Base-by-base conservation (phyloP, 139 green algal species). In the Chlamydomonas sphaeroides region DNA sequence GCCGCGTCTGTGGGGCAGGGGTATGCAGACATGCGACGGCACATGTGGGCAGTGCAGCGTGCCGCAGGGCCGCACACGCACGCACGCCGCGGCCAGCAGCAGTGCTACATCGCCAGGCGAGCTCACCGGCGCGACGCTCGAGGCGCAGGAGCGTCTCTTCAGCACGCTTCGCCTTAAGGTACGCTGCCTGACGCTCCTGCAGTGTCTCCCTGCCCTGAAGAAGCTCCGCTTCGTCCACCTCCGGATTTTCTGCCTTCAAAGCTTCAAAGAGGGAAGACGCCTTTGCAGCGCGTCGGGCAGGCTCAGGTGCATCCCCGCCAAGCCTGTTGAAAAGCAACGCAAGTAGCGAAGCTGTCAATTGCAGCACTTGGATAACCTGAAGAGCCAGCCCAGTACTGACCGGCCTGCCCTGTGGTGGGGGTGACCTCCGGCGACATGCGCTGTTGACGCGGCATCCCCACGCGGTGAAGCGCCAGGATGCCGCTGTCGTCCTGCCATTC, bases 131-230 rank as follows among this genome's bases (percentile, higher is more conserved):
- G 32, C 75, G 69, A 4, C 75, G 61, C 62, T 82, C 75, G 0
- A 82, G 75, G 1, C 75, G 75, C 75, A 53, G 42, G 15, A 82
- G 56, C 3, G 69, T 41, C 36, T 72, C 18, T 42, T 82, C 62
- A 11, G 51, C 38, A 1, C 63, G 30, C 42, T 71, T 70, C 14
- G 69, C 75, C n/a, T 73, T n/a, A 32, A 82, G 21, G 62, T 62
- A 82, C n/a, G 48, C n/a, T 1, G 38, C 30, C 45, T 82, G 75
- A n/a, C 21, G 32, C 33, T 82, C 42, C 21, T 82, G 75, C 10
- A 38, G n/a, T n/a, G 45, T 48, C 23, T 71, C 61, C 6, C 32
- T 8, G 10, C 42, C 61, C 23, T 4, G 23, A 38, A 72, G 42
- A 28, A 82, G 11, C 4, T 82, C 75, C 32, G 41, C 62, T 0